Evolutionary conservation across 2,329 filamentous ascomycete species (phyloP), one percentile per base, ranked within the genome.

Genomic region (Orbilia javanica): DNA sequence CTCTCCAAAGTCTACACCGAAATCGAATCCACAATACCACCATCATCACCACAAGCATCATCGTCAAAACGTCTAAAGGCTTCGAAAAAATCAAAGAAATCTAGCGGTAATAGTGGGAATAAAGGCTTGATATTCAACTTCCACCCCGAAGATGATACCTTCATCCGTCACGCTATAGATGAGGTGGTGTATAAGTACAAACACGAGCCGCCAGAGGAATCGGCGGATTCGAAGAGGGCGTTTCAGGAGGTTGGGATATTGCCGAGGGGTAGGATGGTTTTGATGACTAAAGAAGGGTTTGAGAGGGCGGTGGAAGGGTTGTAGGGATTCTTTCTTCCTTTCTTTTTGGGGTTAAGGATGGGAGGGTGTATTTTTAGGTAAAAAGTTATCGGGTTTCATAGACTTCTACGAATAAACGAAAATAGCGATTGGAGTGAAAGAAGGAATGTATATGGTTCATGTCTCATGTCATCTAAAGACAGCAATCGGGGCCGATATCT

Each of bases 161-260:
- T 97, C 82, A 90, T 60, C 10, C 4, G 36, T 4, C 10, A 50
- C 50, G 10, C 36, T 20, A 36, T 89, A 13, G 86, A 88, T 80
- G 92, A 90, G 27, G 89, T 87, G 15, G n/a, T 10, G 64, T 97
- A 91, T 83, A 88, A 91, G 18, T 97, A 94, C 84, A 92, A 91
- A 55, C 95, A 92, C 83, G 90, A 93, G 79, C 86, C 87, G 74
- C 92, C 92, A 55, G 93, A 97, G 81, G 89, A 91, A 3, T 89
- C 91, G 79, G 92, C 93, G 67, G 96, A 99, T 86, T 94, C 93
- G 82, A 97, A 96, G 87, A 87, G 96, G 79, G 93, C 94, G 0
- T 99, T 99, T 85, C 93, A 97, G 84, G 96, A 99, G 81, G 86
- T 94, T 86, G 96, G 96, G 0, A 91, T 99, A 82, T 91, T 91